Evolutionary conservation across 768 basidiomycete species (phyloP), one percentile per base, ranked within the genome.

Genomic region (Mycena rosella): DNA sequence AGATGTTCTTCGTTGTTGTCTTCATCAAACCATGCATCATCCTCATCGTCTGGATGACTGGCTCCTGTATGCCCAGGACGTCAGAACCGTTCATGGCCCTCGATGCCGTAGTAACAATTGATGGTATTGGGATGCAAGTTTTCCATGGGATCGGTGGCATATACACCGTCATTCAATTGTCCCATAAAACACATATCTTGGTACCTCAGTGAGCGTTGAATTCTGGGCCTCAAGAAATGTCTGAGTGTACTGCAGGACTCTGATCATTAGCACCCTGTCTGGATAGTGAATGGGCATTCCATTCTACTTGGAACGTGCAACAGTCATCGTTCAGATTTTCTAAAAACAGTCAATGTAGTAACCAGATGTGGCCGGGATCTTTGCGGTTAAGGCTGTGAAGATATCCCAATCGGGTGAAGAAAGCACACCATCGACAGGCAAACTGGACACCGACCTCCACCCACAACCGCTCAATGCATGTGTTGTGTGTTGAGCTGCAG

Each of bases 401-500:
- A 0, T 60, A 14, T 47, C 84, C 83, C 0, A 86, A 74, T 0
- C 73, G 69, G 0, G 51, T 69, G 45, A 87, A 87, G 64, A 86
- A 85, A 0, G 79, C 82, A 1, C 76, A 42, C 86, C 86, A 87
- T 15, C 27, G 45, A 3, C 75, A 72, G 0, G 72, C 79, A 77
- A 86, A 86, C 11, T 82, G 77, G 0, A 61, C 44, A 0, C 83
- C 81, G 42, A 83, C 75, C 52, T 86, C 84, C 13, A 83, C 78
- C 84, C 17, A 83, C 77, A 86, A 72, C 0, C 76, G 57, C 67
- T 87, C 85, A 64, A 86, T 86, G 0, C 78, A 72, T 0, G 80
- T 81, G 60, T 87, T 88, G 6, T 72, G 68, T 0, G 82, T 83
- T 0, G 81, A 86, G 9, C 76, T 76, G n/a, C n/a, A 3, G n/a